These are phyloP conservation scores for Chenopodium album DNA, from an alignment of 148 eudicot species.

Conservation along the genomic window DNA sequence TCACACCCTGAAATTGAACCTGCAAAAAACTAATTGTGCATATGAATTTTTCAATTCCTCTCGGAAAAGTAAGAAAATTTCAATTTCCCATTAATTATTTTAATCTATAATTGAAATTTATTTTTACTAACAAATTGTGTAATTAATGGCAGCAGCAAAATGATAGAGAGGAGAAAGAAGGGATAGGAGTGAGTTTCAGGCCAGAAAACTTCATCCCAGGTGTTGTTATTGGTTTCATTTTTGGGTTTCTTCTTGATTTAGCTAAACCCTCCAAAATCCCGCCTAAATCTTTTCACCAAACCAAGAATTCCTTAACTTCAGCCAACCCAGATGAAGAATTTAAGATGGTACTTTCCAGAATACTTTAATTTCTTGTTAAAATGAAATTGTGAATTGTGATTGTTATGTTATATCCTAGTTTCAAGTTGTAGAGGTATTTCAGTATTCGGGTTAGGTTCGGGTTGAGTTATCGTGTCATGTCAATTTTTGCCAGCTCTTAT, in stretches of 20 bases:
- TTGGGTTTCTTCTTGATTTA: conserved; percentile 73
- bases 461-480: not conserved
- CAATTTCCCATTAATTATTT: not conserved
- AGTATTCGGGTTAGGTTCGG: not conserved
- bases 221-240: conserved; percentile 74
- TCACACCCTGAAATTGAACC: not conserved
- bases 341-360: conserved; percentile 56
- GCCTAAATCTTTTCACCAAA: conserved; percentile 28
- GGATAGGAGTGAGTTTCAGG: conserved; percentile 68
- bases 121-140: not conserved
- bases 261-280: conserved; percentile 43
- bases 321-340: conserved; percentile 53
- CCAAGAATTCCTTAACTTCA: conserved; percentile 28
- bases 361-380: too few relatives aligned
- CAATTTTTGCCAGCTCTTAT: not conserved
- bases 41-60: conserved; percentile 40
- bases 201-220: conserved; percentile 92
- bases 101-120: not conserved
- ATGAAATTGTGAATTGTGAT: too few relatives aligned
- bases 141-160: conserved; percentile 7
- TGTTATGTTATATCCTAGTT: not conserved
- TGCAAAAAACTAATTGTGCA: not conserved
- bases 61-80: conserved; percentile 40
- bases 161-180: conserved; percentile 42
- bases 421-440: not conserved